Evolutionary conservation across 352 stramenopile genomes (phyloP).

Genomic region (Globisporangium cystogenes): DNA sequence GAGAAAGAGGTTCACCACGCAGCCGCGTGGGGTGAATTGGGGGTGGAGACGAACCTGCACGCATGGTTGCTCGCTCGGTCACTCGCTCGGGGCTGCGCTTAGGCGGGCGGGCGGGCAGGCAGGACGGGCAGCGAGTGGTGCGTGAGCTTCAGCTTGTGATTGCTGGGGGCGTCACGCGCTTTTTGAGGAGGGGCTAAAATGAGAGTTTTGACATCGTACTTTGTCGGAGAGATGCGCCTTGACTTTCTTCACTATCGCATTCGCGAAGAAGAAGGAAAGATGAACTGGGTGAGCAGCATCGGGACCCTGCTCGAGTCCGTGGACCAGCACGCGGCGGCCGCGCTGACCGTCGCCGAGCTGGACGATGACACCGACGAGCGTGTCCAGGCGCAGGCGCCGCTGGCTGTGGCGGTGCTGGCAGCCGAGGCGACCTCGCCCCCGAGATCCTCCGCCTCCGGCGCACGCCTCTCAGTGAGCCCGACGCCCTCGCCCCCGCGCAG

Average conservation of each 20-base stretch:
- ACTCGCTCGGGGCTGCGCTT: too few species aligned
- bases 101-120: too few species aligned
- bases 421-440: conserved; percentile 13
- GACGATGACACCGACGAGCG: conserved; percentile 4
- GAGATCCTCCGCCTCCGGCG: conserved; percentile 19
- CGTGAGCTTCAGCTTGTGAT: too few species aligned
- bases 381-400: conserved; percentile 6
- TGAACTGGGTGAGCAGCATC: conserved; percentile 73
- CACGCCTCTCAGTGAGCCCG: conserved; percentile 21
- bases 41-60: background rate
- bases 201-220: too few species aligned
- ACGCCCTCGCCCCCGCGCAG: conserved; percentile 14
- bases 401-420: background rate
- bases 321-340: conserved; percentile 79
- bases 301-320: conserved; percentile 81
- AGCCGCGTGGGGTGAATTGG: too few species aligned
- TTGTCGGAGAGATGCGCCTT: too few species aligned
- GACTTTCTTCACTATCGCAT: too few species aligned
- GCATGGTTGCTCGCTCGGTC: too few species aligned
- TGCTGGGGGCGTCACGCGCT: too few species aligned
- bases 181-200: too few species aligned
- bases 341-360: conserved; percentile 41
- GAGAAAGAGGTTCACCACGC: background rate
- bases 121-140: too few species aligned
- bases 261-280: conserved; percentile 7